These are phyloP conservation scores for Lasiodiplodia hormozganensis DNA, from an alignment of 2,329 filamentous ascomycete genomes.

Conservation along the genomic window DNA sequence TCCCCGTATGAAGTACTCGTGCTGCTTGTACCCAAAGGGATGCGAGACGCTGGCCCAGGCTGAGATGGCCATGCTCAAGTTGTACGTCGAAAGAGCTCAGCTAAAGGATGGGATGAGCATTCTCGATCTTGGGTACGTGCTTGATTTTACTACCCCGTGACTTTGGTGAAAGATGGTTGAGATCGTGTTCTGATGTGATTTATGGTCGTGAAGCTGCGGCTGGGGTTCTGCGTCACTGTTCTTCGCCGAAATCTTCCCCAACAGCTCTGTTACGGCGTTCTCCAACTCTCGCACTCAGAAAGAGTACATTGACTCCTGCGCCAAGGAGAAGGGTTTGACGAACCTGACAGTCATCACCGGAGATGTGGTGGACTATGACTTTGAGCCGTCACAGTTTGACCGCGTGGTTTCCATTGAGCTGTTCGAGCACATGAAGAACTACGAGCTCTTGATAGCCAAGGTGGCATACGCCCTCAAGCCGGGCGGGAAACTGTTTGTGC, in stretches of 20 bases:
- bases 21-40: slow-evolving; percentile 69
- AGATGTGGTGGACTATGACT: slow-evolving; percentile 71
- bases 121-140: slow-evolving; percentile 64
- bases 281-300: slow-evolving; percentile 75
- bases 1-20: slow-evolving; percentile 76
- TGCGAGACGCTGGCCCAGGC: slow-evolving; percentile 69
- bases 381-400: slow-evolving; percentile 65
- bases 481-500: slow-evolving; percentile 71
- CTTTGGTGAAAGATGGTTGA: slow-evolving; percentile 29
- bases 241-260: slow-evolving; percentile 70
- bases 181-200: slow-evolving; percentile 5
- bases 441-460: slow-evolving; percentile 71
- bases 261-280: slow-evolving; percentile 68
- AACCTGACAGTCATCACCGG: slow-evolving; percentile 72
- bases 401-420: slow-evolving; percentile 73
- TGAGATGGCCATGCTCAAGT: slow-evolving; percentile 70
- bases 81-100: slow-evolving; percentile 67
- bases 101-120: slow-evolving; percentile 67
- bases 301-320: slow-evolving; percentile 68
- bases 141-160: slow-evolving; percentile 32
- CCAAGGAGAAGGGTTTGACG: slow-evolving; percentile 60
- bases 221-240: slow-evolving; percentile 72
- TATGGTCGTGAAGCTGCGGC: slow-evolving; percentile 60
- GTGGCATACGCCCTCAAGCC: slow-evolving; percentile 65
- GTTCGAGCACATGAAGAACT: slow-evolving; percentile 81